Base-by-base conservation (phyloP, 2,329 filamentous ascomycete species). In the Trichoderma guizhouense region DNA sequence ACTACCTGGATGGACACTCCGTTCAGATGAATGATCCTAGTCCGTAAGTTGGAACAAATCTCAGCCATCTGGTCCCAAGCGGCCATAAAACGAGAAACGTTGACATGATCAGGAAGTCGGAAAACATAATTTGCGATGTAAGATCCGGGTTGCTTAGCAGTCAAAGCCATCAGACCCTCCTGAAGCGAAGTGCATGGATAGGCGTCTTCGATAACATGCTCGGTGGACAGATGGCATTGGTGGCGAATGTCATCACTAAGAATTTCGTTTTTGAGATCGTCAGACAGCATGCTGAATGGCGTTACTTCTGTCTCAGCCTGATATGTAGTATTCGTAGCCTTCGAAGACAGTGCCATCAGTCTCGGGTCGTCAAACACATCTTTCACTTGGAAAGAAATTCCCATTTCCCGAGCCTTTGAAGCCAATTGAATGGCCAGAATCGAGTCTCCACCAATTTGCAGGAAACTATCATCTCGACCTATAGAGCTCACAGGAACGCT, bases 341-440 rank as follows among this genome's bases (percentile, higher is more conserved):
- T 63, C 26, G 2, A 34, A n/a, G 63, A 26, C 9, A 72, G 15
- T 12, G 34, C 51, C 66, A 60, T 7, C 8, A 65, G 32, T 32
- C 69, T 43, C 18, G 61, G 61, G 21, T 58, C 62, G 32, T 53
- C 57, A 60, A 69, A 69, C 3, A 69, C 28, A 57, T 69, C 55
- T 11, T 58, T 60, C 1, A 69, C 66, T 12, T 63, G 39, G 18
- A 71, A 47, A 3, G 18, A 34, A 12, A 71, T 58, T 1, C 62
- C 61, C 18, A 74, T 73, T 3, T 73, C 76, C 64, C 81, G 77
- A 5, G 82, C 82, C 32, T 77, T 76, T 2, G 83, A 79, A 0
- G 83, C 82, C 0, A 85, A 76, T 58, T 79, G 80, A 82, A 85
- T 85, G 0, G 84, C 83, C 4, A 78, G 77, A 9, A 85, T 77